Base-by-base conservation (phyloP, 495 filamentous ascomycete genomes). In the Haplographium delicatum region DNA sequence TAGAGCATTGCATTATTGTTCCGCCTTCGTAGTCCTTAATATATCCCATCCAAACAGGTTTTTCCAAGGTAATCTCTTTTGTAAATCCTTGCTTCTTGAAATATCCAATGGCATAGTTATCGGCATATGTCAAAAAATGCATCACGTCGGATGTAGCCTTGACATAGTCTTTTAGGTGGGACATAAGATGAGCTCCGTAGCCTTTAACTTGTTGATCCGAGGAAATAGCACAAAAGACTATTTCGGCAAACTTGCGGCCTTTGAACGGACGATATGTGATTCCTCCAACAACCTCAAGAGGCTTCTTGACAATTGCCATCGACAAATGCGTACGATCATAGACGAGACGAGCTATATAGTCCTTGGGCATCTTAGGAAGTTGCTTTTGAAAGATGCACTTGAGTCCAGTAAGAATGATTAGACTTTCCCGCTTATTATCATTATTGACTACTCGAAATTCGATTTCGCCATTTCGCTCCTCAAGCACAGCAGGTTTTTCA, bases 51-150 rank as follows among this genome's bases (percentile, higher is more conserved):
- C 93, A 98, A 15, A 88, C 83, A 6, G 84, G 79, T 61, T 81
- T 85, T 37, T 91, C 88, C 1, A 98, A 80, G 0, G 89, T 96
- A 57, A 98, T 97, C 55, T 98, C 91, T 65, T 98, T 98, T 0
- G 94, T 97, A 58, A 98, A 98, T 0, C 93, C 93, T 66, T 98
- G 93, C 66, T 98, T 98, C 66, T 97, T 95, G 72, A 98, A 98
- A 63, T 97, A 98, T 6, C 94, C 93, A 56, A 96, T 98, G 18
- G 93, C 93, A 62, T 97, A 97, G 64, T 98, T 98, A 66, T 98
- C 94, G 39, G 93, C 93, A 58, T 98, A 98, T 7, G 93, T 98
- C 11, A 98, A 78, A 71, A 98, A 97, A 67, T 98, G 89, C 88
- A 96, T 95, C 20, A 98, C 91, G 48, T 90, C 85, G 5, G 87